Conservation (phyloP, 768 basidiomycete species). For the Rhizopogon vesiculosus region DNA sequence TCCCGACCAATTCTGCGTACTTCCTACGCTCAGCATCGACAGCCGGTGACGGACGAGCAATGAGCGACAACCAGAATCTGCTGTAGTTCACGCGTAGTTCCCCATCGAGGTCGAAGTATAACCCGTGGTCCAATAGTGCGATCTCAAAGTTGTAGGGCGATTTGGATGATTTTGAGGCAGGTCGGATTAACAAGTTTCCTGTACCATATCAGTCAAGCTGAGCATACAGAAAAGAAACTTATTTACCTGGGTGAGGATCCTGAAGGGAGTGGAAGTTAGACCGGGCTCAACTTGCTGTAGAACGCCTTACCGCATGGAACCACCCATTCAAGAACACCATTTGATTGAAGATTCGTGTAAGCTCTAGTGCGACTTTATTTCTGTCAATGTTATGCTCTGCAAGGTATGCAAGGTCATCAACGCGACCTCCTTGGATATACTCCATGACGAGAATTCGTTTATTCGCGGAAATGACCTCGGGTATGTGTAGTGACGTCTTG, state of each 20-base stretch:
- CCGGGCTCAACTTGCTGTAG: not conserved
- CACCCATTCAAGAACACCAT: conserved; percentile 97
- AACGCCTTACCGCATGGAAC: conserved; percentile 67
- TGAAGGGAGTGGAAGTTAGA: conserved; percentile 21
- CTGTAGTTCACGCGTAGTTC: conserved; percentile 79
- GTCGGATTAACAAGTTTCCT: conserved; percentile 91
- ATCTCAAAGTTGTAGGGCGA: conserved; percentile 97
- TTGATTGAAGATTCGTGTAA: conserved; percentile 84
- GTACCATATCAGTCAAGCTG: conserved; percentile 4
- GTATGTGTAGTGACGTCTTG: conserved; percentile 84
- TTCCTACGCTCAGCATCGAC: conserved; percentile 68
- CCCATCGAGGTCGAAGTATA: conserved; percentile 87
- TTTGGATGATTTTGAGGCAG: conserved; percentile 51
- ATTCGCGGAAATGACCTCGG: conserved; percentile 71
- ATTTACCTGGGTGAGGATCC: conserved; percentile 83
- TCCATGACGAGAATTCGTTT: conserved; percentile 94
- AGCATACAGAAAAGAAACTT: not conserved
- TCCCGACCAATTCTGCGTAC: conserved; percentile 89
- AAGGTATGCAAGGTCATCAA: conserved; percentile 85
- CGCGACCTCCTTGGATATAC: conserved; percentile 82
- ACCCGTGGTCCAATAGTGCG: conserved; percentile 88
- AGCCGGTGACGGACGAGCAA: conserved; percentile 62
- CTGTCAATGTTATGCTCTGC: conserved; percentile 81
- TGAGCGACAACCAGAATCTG: conserved; percentile 88
- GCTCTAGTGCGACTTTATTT: conserved; percentile 88